Evolutionary conservation across 495 filamentous ascomycete species (phyloP).

Genomic region (Friedmanniomyces simplex): DNA sequence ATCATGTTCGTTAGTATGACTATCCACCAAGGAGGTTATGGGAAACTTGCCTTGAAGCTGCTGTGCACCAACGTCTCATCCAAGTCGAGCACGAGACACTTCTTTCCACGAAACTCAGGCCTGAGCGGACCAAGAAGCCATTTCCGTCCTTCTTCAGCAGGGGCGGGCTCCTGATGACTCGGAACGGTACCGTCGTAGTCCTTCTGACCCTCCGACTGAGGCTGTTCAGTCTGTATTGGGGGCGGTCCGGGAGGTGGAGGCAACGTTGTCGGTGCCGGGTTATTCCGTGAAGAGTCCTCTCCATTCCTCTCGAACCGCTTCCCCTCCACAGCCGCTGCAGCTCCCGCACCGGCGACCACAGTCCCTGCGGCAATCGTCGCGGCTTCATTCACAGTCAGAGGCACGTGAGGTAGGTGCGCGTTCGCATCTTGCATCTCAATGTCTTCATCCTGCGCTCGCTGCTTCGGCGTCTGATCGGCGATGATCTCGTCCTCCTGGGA

Average conservation of each 20-base stretch:
- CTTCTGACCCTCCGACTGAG: constrained; percentile 3
- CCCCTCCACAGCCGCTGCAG: constrained; percentile 7
- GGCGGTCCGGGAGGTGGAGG: constrained; percentile 22
- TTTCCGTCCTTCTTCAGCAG: constrained; percentile 41
- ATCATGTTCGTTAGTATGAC: neutral
- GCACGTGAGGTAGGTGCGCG: constrained; percentile 22
- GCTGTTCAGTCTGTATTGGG: constrained; percentile 27
- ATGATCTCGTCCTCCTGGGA: constrained; percentile 32
- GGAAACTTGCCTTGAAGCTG: constrained; percentile 77
- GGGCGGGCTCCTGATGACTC: constrained; percentile 16
- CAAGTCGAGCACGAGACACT: constrained; percentile 90
- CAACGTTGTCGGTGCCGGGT: constrained; percentile 22
- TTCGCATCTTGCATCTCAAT: constrained; percentile 50
- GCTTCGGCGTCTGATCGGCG: constrained; percentile 36
- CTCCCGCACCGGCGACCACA: constrained; percentile 10
- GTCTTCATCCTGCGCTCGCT: constrained; percentile 45
- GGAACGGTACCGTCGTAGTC: constrained; percentile 4
- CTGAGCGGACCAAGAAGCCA: constrained; percentile 71
- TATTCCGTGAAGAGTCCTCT: neutral
- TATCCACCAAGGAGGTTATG: neutral
- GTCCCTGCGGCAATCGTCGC: constrained; percentile 13
- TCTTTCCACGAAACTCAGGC: constrained; percentile 69
- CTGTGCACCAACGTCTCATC: constrained; percentile 99
- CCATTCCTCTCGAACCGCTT: neutral
- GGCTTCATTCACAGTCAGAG: constrained; percentile 29